Evolutionary conservation across 352 stramenopile genomes (phyloP).

Genomic region (Phytophthora pini): DNA sequence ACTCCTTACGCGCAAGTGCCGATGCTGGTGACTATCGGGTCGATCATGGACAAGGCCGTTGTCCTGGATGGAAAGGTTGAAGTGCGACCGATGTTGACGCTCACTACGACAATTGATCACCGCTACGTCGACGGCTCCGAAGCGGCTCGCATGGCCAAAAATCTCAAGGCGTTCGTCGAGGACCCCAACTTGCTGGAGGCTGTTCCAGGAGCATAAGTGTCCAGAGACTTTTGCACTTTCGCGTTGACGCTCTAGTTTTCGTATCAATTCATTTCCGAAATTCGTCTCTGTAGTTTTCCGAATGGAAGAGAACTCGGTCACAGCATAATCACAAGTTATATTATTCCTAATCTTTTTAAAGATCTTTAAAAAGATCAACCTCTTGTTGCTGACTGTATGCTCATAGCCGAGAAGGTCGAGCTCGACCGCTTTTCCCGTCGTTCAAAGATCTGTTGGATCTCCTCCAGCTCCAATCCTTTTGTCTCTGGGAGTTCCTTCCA

Average conservation of each 20-base stretch:
- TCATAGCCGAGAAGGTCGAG: slow-evolving; percentile 18
- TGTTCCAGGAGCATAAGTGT: slow-evolving; percentile 31
- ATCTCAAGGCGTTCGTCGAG: slow-evolving; percentile 58
- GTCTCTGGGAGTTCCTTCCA: slow-evolving; percentile 91
- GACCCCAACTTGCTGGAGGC: slow-evolving; percentile 60
- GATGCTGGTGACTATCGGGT: slow-evolving; percentile 74
- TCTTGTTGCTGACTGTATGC: slow-evolving; percentile 13
- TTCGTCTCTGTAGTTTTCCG: slow-evolving; percentile 18
- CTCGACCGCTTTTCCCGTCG: slow-evolving; percentile 23
- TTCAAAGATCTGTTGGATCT: slow-evolving; percentile 91
- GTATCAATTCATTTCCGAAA: not conserved
- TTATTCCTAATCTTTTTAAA: not conserved
- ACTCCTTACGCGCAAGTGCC: slow-evolving; percentile 68
- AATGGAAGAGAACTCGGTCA: slow-evolving; percentile 16
- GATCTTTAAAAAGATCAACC: not conserved
- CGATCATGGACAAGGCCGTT: slow-evolving; percentile 68
- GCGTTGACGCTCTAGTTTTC: not conserved
- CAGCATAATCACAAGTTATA: slow-evolving; percentile 6
- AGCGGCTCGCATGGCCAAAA: slow-evolving; percentile 61
- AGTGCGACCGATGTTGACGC: slow-evolving; percentile 64
- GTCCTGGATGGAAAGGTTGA: slow-evolving; percentile 66
- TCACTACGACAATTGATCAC: slow-evolving; percentile 80
- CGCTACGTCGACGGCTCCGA: slow-evolving; percentile 73
- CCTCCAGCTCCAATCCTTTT: slow-evolving; percentile 92
- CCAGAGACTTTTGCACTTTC: not conserved